These are phyloP conservation scores for Phanerodontia chrysosporium DNA, from an alignment of 768 basidiomycete species.

Conservation along the genomic window DNA sequence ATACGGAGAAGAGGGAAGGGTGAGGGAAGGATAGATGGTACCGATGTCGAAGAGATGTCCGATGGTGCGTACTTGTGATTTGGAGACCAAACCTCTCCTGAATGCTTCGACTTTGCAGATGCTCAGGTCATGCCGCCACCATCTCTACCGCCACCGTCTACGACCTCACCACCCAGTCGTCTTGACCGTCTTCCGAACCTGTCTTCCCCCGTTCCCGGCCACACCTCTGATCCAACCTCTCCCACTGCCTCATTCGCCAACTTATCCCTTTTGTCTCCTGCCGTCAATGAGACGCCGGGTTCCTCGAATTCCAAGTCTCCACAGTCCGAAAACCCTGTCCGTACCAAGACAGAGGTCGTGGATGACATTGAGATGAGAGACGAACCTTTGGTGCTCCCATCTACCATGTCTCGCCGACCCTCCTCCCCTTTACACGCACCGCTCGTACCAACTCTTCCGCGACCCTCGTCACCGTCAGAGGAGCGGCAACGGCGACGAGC, in stretches of 20 bases:
- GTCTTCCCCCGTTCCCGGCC: neutral
- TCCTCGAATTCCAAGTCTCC: slow-evolving; percentile 8
- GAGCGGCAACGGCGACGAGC: neutral
- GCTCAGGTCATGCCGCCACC: slow-evolving; percentile 48
- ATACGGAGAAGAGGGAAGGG: neutral
- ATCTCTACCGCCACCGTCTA: slow-evolving; percentile 41
- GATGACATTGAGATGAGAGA: neutral
- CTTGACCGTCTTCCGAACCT: neutral
- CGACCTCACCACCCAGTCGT: neutral
- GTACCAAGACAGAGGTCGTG: neutral
- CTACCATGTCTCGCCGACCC: neutral
- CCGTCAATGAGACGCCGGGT: slow-evolving; percentile 14
- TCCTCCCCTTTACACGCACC: neutral
- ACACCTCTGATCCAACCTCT: slow-evolving; percentile 24
- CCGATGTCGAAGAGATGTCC: neutral
- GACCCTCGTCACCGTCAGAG: neutral
- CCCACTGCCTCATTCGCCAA: slow-evolving; percentile 50
- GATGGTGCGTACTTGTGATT: neutral
- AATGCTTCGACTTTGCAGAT: slow-evolving; percentile 23
- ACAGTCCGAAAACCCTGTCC: neutral
- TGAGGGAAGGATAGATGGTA: neutral
- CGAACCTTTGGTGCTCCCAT: neutral
- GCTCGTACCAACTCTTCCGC: neutral
- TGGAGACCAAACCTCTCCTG: neutral
- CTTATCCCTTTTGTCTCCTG: slow-evolving; percentile 42